phyloP scores from a whole-genome alignment of 371 early-diverging fungal genomes.

The Circinella minor region DNA sequence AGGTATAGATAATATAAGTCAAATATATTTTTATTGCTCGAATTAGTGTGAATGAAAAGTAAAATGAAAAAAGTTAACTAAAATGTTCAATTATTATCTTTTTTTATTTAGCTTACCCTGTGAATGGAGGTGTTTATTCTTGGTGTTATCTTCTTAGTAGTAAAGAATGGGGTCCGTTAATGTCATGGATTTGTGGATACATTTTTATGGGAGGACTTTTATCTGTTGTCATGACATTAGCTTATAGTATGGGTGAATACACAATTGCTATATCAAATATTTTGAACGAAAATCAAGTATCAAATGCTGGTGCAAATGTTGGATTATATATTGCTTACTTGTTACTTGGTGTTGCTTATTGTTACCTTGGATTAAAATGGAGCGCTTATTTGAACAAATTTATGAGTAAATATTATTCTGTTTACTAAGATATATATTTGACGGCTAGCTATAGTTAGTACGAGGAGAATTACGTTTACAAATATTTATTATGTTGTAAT shows the following conservation, averaged over 20 bases:
- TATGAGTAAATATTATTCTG: too few species aligned
- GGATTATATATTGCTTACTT: constrained; percentile 37
- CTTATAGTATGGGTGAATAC: constrained; percentile 37
- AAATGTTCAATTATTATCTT: too few species aligned
- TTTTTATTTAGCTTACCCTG: constrained; percentile 26
- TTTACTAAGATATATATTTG: too few species aligned
- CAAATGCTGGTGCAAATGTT: constrained; percentile 37
- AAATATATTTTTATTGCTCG: too few species aligned
- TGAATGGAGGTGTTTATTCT: constrained; percentile 41
- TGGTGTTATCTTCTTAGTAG: constrained; percentile 38
- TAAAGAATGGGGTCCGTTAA: constrained; percentile 47
- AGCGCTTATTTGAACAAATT: constrained; percentile 38
- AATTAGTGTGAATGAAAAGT: too few species aligned
- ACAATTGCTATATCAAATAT: constrained; percentile 27
- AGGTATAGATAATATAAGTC: not conserved
- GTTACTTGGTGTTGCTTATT: constrained; percentile 24
- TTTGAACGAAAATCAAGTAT: constrained; percentile 21
- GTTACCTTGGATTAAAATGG: constrained; percentile 35
- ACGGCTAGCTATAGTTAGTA: too few species aligned
- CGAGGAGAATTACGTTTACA: too few species aligned
- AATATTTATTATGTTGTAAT: too few species aligned
- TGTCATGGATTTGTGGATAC: constrained; percentile 48
- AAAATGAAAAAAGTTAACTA: too few species aligned
- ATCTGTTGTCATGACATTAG: constrained; percentile 34
- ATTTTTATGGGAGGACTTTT: constrained; percentile 33